These are phyloP conservation scores for Cyclotella cryptica DNA, from an alignment of 108 stramenopile genomes.

Conservation along the genomic window DNA sequence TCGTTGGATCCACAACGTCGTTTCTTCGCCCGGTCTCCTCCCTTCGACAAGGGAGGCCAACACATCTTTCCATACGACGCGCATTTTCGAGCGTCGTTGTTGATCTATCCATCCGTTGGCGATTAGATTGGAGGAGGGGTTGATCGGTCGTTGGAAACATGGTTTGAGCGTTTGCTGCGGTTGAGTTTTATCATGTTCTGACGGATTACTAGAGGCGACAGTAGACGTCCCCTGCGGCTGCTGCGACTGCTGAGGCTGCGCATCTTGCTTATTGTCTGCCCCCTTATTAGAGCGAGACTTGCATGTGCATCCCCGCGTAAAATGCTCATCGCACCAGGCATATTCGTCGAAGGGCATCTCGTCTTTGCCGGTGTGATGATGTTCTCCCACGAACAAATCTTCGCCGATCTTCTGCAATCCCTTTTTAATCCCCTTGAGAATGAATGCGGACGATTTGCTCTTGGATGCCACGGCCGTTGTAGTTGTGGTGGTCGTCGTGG, in stretches of 20 bases:
- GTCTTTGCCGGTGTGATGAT: conserved; percentile 1
- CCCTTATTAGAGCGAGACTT: conserved; percentile 14
- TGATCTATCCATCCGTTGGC: conserved; percentile 91
- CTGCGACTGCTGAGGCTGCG: conserved; percentile 25
- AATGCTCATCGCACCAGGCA: conserved; percentile 64
- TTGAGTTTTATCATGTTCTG: conserved; percentile 9
- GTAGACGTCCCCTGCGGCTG: background rate
- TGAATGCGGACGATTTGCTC: conserved; percentile 17
- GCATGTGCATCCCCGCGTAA: conserved; percentile 55
- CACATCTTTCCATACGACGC: conserved; percentile 87
- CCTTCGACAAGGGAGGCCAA: conserved; percentile 80
- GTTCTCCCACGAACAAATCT: background rate
- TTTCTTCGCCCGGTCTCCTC: conserved; percentile 80
- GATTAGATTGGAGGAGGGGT: conserved; percentile 73
- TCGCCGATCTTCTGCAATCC: conserved; percentile 45
- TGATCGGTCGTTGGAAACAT: conserved; percentile 76
- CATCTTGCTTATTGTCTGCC: conserved; percentile 2
- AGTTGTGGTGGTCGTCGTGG: background rate
- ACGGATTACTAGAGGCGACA: background rate
- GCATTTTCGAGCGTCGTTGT: conserved; percentile 85
- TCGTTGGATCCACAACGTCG: conserved; percentile 92
- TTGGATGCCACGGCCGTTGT: background rate
- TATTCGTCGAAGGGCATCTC: conserved; percentile 43
- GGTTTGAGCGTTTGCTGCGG: conserved; percentile 42
- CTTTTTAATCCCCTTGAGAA: conserved; percentile 53